Evolutionary conservation across 768 basidiomycete genomes (phyloP), one percentile per base, ranked within the genome.

Genomic region (Boletus sp.): DNA sequence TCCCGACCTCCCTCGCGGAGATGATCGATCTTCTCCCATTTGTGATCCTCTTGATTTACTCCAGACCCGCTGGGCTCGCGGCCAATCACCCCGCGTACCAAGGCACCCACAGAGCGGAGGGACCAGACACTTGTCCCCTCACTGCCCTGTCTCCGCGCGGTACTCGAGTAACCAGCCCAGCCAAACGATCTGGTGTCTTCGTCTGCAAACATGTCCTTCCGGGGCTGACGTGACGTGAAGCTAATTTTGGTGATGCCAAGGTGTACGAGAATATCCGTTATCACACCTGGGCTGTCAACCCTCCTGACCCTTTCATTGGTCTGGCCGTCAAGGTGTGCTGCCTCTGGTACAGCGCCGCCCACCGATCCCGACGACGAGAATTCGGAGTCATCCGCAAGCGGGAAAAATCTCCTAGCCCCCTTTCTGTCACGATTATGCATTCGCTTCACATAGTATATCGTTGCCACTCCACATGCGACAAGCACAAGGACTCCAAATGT

Each of bases 201-300:
- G 51, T 92, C 88, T 4, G 83, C 87, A 33, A 90, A 78, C 80
- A 91, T 90, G 64, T 91, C 87, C 30, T 79, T 77, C 30, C 88
- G 77, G 50, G 68, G 70, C 9, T 51, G 62, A 29, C 6, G 50
- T 17, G 49, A n/a, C 9, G 7, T 35, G 15, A 49, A 51, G 11
- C 47, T 50, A 51, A 44, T 47, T 47, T 50, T 67, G 23, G 37
- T 50, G 53, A 70, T 41, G 32, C 69, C 63, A n/a, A 72, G 46
- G 23, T 47, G 50, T 46, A 60, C 46, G n/a, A 72, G 55, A 43
- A 66, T 29, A 32, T 51, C 60, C 8, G 40, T 54, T 19, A 71
- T 37, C n/a, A 51, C 38, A 6, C 54, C 42, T 8, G 47, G 30
- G 7, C 40, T 27, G 21, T 39, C 43, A 32, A 34, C 27, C 14